A percentile compares a stretch with the other conserved stretches of the same genome.
phyloP scores from a whole-genome alignment of 306 rosid genomes.

The Lupinus albus region DNA sequence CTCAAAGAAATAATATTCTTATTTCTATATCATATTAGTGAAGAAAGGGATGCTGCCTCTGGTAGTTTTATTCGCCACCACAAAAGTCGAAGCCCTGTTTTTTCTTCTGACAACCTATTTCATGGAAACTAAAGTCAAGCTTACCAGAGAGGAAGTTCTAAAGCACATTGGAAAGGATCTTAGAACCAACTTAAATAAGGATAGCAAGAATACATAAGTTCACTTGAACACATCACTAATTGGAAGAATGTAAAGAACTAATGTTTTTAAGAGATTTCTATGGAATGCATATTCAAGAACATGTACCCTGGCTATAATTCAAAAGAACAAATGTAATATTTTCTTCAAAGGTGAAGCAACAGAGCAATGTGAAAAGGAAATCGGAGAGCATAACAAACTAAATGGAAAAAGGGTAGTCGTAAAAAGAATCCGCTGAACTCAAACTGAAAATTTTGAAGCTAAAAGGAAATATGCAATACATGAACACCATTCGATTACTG shows the following conservation, averaged over 20 bases:
- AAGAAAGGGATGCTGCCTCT: slow-evolving; percentile 1
- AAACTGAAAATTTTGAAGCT: slow-evolving; percentile 26
- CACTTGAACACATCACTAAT: slow-evolving; percentile 7
- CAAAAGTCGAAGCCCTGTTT: slow-evolving; percentile 16
- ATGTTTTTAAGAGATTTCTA: neutral
- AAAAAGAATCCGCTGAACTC: slow-evolving; percentile 9
- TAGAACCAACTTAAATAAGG: slow-evolving; percentile 29
- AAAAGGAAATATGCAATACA: slow-evolving; percentile 19
- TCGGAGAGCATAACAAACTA: slow-evolving; percentile 17
- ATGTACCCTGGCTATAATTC: slow-evolving; percentile 26
- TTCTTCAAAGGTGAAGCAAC: slow-evolving; percentile 33
- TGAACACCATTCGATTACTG: slow-evolving; percentile 44
- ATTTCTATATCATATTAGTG: slow-evolving; percentile 24
- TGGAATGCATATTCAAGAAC: slow-evolving; percentile 9
- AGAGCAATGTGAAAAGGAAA: slow-evolving; percentile 22
- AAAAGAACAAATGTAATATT: slow-evolving; percentile 19
- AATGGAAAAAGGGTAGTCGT: neutral
- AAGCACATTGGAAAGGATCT: slow-evolving; percentile 3
- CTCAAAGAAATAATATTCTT: slow-evolving; percentile 2
- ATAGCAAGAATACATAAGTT: slow-evolving; percentile 21
- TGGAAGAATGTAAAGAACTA: slow-evolving; percentile 8
- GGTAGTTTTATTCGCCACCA: slow-evolving; percentile 5
- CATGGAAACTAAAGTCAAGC: slow-evolving; percentile 31
- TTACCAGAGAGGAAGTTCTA: neutral
- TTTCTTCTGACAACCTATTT: slow-evolving; percentile 16